Evolutionary conservation across 106 monocot species (phyloP), one percentile per base, ranked within the genome.

Genomic region (Cymbidium sinense): DNA sequence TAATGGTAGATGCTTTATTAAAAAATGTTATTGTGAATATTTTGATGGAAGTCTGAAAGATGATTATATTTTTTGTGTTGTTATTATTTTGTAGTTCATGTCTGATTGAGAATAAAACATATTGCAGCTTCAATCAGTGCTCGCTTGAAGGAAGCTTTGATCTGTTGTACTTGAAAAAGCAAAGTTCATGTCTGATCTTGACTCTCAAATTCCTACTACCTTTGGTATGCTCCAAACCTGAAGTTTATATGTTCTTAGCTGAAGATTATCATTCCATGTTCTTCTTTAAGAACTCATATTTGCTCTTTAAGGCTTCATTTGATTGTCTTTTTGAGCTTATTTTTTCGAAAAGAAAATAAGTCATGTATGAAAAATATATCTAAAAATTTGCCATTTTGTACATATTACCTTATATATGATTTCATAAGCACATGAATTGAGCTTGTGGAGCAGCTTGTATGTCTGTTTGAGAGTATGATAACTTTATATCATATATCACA

Each of bases 111-210:
- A 70, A 70, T 35, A 19, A 13, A 27, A 17, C 19, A 19, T 35
- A 20, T 70, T 70, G 35, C 34, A 70, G 70, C 19, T 35, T 35
- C 29, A 29, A n/a, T n/a, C n/a, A n/a, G n/a, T n/a, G 70, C 31
- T 35, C 3, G 31, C 35, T 34, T 31, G 34, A 12, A 19, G 34
- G 31, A 35, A 70, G 70, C 34, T 35, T 70, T 70, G 31, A 34
- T 70, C 27, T 17, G 34, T 13, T 70, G 70, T 35, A 35, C 27
- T 25, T 70, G 31, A 34, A 34, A 35, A 70, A 70, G 31, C 34
- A 70, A 70, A 27, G 31, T 70, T 70, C 70, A 70, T 70, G 70
- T 70, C 70, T 34, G 70, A 70, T 70, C 13, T 35, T 34, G 70
- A 70, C 34, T 19, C 34, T 20, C 70, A 70, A 34, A 35, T 70